These are phyloP conservation scores for Rhynchosporium secalis DNA, from an alignment of 2,329 filamentous ascomycete species.

Conservation along the genomic window DNA sequence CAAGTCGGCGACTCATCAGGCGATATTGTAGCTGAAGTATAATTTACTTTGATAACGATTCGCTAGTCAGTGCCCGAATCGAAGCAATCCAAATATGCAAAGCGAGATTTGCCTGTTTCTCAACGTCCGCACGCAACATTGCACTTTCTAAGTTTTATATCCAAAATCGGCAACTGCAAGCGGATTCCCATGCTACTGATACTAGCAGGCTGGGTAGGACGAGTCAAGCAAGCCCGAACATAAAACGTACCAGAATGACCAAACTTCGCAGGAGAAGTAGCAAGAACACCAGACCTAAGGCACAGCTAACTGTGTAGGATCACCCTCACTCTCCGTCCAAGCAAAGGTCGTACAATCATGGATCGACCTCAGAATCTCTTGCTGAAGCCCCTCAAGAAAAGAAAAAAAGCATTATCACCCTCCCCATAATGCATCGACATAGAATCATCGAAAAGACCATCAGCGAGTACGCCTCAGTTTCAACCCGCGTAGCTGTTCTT, in stretches of 20 bases:
- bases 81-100: not conserved
- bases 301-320: not conserved
- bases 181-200: not conserved
- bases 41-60: not conserved
- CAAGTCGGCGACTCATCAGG: not conserved
- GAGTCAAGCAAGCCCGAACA: not conserved
- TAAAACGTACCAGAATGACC: not conserved
- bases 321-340: not conserved
- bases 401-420: not conserved
- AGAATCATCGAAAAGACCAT: not conserved
- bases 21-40: not conserved
- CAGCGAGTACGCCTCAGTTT: not conserved
- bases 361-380: not conserved
- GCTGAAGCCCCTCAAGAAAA: not conserved
- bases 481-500: not conserved
- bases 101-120: not conserved
- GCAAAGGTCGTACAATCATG: not conserved
- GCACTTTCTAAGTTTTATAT: not conserved
- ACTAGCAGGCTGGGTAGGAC: not conserved
- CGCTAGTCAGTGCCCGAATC: not conserved
- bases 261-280: not conserved
- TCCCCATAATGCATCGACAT: not conserved
- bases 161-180: not conserved
- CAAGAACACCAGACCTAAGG: not conserved
- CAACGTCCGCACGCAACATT: not conserved